Evolutionary conservation across 1,284 basidiomycete genomes (phyloP).

Genomic region (Ustilago tritici): DNA sequence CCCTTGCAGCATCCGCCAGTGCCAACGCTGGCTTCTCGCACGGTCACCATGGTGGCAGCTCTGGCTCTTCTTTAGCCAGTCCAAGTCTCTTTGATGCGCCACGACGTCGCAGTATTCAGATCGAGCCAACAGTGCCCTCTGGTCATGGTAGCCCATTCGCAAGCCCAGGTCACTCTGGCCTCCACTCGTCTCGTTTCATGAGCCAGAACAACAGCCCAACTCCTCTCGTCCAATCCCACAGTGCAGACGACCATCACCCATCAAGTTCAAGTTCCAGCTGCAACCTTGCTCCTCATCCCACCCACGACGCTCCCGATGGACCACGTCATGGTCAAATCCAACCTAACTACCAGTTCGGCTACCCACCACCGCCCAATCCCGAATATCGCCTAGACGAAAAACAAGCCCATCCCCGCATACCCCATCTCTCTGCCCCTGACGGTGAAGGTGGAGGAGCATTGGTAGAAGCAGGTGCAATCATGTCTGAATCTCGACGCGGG

Average conservation of each 20-base stretch:
- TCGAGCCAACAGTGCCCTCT: conserved; percentile 51
- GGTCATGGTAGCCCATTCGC: conserved; percentile 42
- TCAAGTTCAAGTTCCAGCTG: conserved; percentile 18
- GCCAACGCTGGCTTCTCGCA: conserved; percentile 40
- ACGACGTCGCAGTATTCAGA: conserved; percentile 49
- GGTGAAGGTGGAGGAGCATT: conserved; percentile 44
- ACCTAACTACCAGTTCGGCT: conserved; percentile 55
- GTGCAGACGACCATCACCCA: conserved; percentile 34
- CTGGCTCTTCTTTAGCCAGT: conserved; percentile 39
- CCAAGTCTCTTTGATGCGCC: conserved; percentile 47
- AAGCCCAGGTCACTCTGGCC: conserved; percentile 37
- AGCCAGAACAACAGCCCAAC: conserved; percentile 54
- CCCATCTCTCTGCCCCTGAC: conserved; percentile 48
- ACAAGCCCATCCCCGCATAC: conserved; percentile 37
- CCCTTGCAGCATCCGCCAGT: conserved; percentile 51
- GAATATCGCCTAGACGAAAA: conserved; percentile 46
- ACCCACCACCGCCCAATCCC: conserved; percentile 33
- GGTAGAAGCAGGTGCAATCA: conserved; percentile 30
- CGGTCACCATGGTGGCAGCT: conserved; percentile 33
- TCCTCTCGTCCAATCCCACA: conserved; percentile 36
- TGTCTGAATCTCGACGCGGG: conserved; percentile 40
- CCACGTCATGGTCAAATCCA: conserved; percentile 35
- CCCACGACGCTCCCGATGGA: conserved; percentile 23
- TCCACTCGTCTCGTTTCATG: conserved; percentile 48
- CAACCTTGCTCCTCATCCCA: conserved; percentile 13